phyloP scores from a whole-genome alignment of 257 asterid species.

The Solanum chiquidenum region DNA sequence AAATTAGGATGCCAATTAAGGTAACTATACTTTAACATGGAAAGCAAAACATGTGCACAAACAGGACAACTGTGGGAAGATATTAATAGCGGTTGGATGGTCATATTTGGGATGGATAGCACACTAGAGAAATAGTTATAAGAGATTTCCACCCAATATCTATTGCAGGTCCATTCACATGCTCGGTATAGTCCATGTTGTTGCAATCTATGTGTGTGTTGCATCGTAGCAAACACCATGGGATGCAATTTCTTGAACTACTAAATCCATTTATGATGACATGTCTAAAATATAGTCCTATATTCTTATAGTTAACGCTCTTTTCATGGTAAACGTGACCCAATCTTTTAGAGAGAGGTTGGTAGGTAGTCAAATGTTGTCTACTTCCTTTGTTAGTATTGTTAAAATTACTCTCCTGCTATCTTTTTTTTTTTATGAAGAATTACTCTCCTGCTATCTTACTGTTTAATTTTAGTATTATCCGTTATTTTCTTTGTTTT shows the following conservation, averaged over 20 bases:
- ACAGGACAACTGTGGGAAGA: background rate
- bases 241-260: background rate
- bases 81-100: background rate
- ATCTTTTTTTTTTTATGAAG: no score
- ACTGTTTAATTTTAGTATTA: background rate
- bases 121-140: background rate
- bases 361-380: background rate
- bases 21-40: background rate
- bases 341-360: background rate
- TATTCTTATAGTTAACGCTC: background rate
- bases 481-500: background rate
- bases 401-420: background rate
- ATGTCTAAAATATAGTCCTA: background rate
- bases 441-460: background rate
- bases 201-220: background rate
- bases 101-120: background rate
- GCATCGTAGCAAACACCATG: background rate
- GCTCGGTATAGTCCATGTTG: background rate
- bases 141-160: background rate
- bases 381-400: background rate
- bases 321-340: background rate
- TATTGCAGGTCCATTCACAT: background rate
- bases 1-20: background rate
- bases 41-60: background rate
- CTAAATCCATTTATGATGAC: background rate